Evolutionary conservation across 164 flowering plant genomes (phyloP).

Genomic region (Buxus sempervirens): DNA sequence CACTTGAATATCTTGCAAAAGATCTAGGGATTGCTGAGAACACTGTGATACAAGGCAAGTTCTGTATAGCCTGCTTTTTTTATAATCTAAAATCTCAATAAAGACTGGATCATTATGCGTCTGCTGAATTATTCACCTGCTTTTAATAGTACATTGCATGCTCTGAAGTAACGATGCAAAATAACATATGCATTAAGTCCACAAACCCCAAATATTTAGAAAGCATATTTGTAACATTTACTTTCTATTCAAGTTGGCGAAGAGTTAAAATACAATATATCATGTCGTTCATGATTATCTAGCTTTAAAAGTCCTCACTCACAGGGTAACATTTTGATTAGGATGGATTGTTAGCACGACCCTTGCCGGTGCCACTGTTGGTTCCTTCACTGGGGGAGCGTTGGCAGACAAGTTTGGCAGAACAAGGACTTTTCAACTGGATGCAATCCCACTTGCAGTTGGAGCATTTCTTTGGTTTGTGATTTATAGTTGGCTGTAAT

Average conservation of each 20-base stretch:
- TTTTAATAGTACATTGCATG: neutral
- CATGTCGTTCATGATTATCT: neutral
- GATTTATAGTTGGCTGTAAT: neutral
- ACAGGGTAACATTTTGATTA: conserved; percentile 21
- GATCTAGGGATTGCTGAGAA: conserved; percentile 92
- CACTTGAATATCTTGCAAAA: conserved; percentile 88
- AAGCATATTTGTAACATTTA: no score
- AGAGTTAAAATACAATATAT: neutral
- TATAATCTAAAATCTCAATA: neutral
- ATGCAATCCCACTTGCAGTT: conserved; percentile 85
- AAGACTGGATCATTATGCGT: neutral
- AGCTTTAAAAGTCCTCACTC: conserved; percentile 5
- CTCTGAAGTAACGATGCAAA: no score
- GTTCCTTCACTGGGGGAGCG: conserved; percentile 94
- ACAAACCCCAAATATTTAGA: no score
- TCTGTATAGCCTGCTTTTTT: neutral
- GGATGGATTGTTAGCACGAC: conserved; percentile 96
- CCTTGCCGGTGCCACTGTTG: conserved; percentile 95
- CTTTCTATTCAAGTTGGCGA: no score
- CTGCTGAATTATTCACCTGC: neutral
- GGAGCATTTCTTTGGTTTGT: conserved; percentile 90
- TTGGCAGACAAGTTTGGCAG: conserved; percentile 97
- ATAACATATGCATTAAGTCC: no score
- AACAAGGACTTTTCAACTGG: conserved; percentile 80
- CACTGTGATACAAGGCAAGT: conserved; percentile 83